These are phyloP conservation scores for Mycena venus DNA, from an alignment of 768 basidiomycete genomes.

Conservation along the genomic window DNA sequence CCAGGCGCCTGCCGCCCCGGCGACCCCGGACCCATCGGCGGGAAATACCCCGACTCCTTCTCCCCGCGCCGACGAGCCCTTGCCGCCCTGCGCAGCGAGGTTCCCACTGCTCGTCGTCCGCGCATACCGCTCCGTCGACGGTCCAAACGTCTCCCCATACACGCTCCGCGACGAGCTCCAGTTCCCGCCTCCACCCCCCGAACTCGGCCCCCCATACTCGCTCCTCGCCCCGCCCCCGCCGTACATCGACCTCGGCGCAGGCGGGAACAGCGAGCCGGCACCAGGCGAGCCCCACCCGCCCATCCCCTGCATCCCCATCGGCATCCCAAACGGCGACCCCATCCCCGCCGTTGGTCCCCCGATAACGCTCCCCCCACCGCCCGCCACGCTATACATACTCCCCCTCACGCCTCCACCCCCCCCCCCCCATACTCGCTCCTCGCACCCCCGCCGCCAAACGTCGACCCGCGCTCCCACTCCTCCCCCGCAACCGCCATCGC, in stretches of 20 bases:
- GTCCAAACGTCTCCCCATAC: conserved; percentile 77
- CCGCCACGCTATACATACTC: too few relatives aligned
- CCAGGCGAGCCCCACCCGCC: conserved; percentile 54
- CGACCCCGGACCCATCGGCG: conserved; percentile 55
- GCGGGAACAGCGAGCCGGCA: conserved; percentile 65
- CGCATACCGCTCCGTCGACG: conserved; percentile 40
- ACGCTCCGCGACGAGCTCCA: conserved; percentile 73
- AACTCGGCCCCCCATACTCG: conserved; percentile 71
- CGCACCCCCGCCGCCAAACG: conserved; percentile 59
- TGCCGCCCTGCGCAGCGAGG: conserved; percentile 26
- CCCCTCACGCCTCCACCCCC: background rate
- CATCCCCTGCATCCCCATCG: conserved; percentile 49
- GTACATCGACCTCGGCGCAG: conserved; percentile 68
- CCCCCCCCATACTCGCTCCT: conserved; percentile 62
- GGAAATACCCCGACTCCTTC: conserved; percentile 56
- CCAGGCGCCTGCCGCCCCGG: conserved; percentile 36
- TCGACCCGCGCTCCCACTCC: conserved; percentile 90
- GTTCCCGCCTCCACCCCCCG: conserved; percentile 55
- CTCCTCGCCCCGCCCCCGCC: conserved; percentile 70
- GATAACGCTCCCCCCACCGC: too few relatives aligned
- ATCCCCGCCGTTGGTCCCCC: too few relatives aligned
- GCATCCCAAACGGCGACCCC: conserved; percentile 38
- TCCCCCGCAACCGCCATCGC: conserved; percentile 91
- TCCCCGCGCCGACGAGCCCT: background rate
- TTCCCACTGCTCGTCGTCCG: conserved; percentile 34